Evolutionary conservation across 2,329 filamentous ascomycete species (phyloP).

Genomic region (Ophiocordyceps camponoti-saundersi): DNA sequence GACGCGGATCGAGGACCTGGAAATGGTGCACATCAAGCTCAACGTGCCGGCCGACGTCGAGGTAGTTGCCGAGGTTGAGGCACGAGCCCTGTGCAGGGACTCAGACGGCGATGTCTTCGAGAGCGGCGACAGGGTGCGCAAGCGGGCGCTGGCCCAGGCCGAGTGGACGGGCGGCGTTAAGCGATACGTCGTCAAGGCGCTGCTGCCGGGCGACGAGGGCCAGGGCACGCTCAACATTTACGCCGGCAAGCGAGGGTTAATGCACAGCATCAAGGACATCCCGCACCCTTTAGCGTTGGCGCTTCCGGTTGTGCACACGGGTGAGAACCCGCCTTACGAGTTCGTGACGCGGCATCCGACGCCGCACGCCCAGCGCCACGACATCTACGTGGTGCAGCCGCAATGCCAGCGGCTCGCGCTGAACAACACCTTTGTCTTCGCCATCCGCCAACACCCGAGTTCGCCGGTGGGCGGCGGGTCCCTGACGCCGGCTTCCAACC

Average conservation of each 20-base stretch:
- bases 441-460: constrained; percentile 75
- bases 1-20: constrained; percentile 72
- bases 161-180: constrained; percentile 83
- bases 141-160: constrained; percentile 75
- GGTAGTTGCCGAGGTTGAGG: constrained; percentile 81
- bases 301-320: constrained; percentile 76
- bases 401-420: constrained; percentile 77
- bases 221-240: constrained; percentile 80
- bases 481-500: constrained; percentile 28
- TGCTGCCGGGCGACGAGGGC: constrained; percentile 83
- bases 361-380: constrained; percentile 90
- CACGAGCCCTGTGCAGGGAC: constrained; percentile 63
- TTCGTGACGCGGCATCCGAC: constrained; percentile 89
- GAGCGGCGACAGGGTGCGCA: constrained; percentile 70
- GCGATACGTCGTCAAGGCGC: constrained; percentile 81
- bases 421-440: constrained; percentile 97
- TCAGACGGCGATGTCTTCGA: constrained; percentile 86
- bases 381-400: constrained; percentile 91
- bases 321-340: constrained; percentile 86
- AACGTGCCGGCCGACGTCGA: constrained; percentile 81
- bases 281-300: constrained; percentile 81
- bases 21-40: constrained; percentile 82
- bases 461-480: constrained; percentile 24
- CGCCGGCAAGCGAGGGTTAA: constrained; percentile 82
- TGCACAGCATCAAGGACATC: constrained; percentile 95